Evolutionary conservation across 2,329 filamentous ascomycete species (phyloP), one percentile per base, ranked within the genome.

Genomic region (Botrytis paeoniae): DNA sequence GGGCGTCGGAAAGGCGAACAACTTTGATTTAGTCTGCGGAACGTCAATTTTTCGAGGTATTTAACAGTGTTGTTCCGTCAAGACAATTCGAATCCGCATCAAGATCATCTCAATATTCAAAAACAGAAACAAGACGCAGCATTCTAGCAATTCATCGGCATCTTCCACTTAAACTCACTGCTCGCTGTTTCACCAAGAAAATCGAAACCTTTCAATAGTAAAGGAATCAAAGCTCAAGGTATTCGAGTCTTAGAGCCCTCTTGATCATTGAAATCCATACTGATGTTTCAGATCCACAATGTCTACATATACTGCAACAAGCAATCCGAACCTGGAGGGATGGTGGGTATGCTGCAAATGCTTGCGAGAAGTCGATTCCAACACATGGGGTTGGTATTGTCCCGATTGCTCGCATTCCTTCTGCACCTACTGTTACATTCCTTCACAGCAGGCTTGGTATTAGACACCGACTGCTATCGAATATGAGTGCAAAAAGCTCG

Each of bases 271-370:
- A 25, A 41, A 32, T 25, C 7, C n/a, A 43, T 57, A 25, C 65
- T 68, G n/a, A 68, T 32, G 3, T 10, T 32, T 22, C 37, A 25
- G 65, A 57, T 68, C 20, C 6, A 41, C 5, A 48, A 57, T 57
- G 48, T 32, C 25, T 37, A 37, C 48, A 57, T 57, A 68, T 54
- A 60, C n/a, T 59, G 37, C 39, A n/a, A 59, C 62, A 20, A 39
- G 48, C 20, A 22, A 14, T 9, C 60, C 62, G n/a, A n/a, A 20
- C 6, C 39, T 68, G 39, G 57, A 32, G 7, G 70, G 64, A 41
- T 77, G 73, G 75, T 78, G 77, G 77, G 32, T 20, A 14, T 76
- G 73, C 69, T 76, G 75, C 59, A 7, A 32, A 22, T 75, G 74
- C 45, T 4, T 25, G 5, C 65, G 60, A 5, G 69, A 77, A 69